Percentiles rank a stretch among this genome's conserved stretches.
These are phyloP conservation scores for Boletus vermiculosoides DNA, from an alignment of 768 basidiomycete genomes.

Conservation along the genomic window DNA sequence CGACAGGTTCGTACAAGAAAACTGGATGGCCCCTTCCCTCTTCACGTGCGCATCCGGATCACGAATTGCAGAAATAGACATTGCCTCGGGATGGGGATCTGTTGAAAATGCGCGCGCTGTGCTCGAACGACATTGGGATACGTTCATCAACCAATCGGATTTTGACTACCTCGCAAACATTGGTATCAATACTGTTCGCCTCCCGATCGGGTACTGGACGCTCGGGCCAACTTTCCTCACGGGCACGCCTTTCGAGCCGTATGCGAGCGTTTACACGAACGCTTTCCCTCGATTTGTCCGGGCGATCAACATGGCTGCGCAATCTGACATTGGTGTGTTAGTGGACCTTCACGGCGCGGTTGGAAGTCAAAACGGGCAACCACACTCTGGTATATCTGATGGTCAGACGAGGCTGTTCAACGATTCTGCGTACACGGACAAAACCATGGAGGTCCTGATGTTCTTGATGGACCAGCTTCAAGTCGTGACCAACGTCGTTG, in stretches of 20 bases:
- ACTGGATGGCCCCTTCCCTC: constrained; percentile 71
- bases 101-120: constrained; percentile 42
- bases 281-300: constrained; percentile 38
- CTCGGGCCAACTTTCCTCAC: constrained; percentile 30
- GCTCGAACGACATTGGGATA: constrained; percentile 75
- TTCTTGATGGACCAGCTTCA: constrained; percentile 34
- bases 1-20: constrained; percentile 66
- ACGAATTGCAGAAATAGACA: constrained; percentile 57
- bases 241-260: constrained; percentile 39
- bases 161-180: constrained; percentile 57
- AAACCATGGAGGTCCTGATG: constrained; percentile 43
- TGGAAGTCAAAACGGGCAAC: constrained; percentile 46
- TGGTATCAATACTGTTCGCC: constrained; percentile 61
- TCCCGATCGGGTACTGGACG: constrained; percentile 60
- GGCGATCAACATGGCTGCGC: constrained; percentile 43
- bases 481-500: constrained; percentile 50
- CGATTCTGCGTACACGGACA: constrained; percentile 34
- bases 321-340: constrained; percentile 46
- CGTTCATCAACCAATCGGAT: constrained; percentile 64
- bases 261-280: constrained; percentile 42
- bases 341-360: constrained; percentile 55
- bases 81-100: constrained; percentile 54
- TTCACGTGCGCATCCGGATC: constrained; percentile 56
- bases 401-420: constrained; percentile 40
- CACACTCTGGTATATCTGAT: constrained; percentile 37